Evolutionary conservation across 148 eudicot species (phyloP), one percentile per base, ranked within the genome.

Genomic region (Fagopyrum esculentum): DNA sequence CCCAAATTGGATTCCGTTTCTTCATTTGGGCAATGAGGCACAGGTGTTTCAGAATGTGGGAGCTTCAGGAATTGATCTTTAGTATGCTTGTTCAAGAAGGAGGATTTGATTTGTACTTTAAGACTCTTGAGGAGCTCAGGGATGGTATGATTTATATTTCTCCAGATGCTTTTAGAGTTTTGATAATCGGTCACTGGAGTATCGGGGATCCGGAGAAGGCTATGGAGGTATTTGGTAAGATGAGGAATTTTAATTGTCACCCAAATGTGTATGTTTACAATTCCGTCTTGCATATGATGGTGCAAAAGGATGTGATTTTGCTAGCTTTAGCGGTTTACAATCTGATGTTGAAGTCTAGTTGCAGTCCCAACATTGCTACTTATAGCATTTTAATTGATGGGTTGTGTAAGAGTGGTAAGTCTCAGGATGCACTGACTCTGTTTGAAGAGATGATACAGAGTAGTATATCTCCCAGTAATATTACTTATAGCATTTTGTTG

Each of bases 381-480:
- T 93, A 76, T 77, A 88, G 78, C 77, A 86, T 87, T 80, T 84
- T 93, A 80, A 89, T 93, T 61, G 82, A 85, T 80, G 97, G 95
- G 68, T 81, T 89, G 86, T 89, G 89, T 82, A 91, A 89, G 79
- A 83, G 77, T 79, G 87, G 89, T 45, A 87, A 77, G 78, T 35
- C 82, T 0, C 26, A 79, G 3, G 95, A 88, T 72, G 98, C 98
- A 1, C 82, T 86, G 8, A 45, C 44, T 1, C 46, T 93, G 83
- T 86, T 91, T 44, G 91, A 91, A 80, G 93, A 93, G 80, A 93
- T 93, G 98, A 79, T 75, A 9, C 45, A 78, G 48, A 88, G 85
- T 57, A 84, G 90, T 46, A 77, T 87, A 7, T 30, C 6, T 49
- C 95, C 97, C 0, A 74, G 82, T 83, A 83, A 69, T 59, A 69